phyloP scores from a whole-genome alignment of 2,329 filamentous ascomycete species.

The Diaporthe longicolla region DNA sequence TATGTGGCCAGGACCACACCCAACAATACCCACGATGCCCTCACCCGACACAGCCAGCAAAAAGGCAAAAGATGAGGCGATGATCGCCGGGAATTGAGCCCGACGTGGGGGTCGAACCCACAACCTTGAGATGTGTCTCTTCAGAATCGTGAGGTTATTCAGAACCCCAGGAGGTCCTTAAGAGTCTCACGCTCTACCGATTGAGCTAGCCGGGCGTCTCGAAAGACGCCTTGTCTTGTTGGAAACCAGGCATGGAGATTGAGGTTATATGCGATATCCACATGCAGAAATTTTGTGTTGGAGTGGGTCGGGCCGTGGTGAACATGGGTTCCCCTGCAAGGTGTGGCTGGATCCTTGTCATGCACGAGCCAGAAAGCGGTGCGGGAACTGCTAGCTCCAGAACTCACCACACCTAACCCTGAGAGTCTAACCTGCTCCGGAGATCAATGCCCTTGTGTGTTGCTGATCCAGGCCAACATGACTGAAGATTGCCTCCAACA shows the following conservation, averaged over 20 bases:
- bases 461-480: neutral
- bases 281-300: neutral
- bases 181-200: constrained; percentile 82
- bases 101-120: constrained; percentile 41
- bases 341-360: neutral
- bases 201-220: constrained; percentile 72
- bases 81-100: constrained; percentile 33
- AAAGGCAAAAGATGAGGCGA: no score
- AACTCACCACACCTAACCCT: neutral
- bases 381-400: neutral
- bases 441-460: no score
- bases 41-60: no score
- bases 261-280: constrained; percentile 4
- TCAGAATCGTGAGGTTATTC: neutral
- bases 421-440: neutral
- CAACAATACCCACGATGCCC: no score
- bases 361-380: neutral
- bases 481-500: neutral
- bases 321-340: neutral
- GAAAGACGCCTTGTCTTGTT: constrained; percentile 6
- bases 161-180: constrained; percentile 44
- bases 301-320: constrained; percentile 1
- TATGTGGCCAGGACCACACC: no score
- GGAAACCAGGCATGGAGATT: neutral
- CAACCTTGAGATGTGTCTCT: constrained; percentile 37